Evolutionary conservation across 2,329 filamentous ascomycete species (phyloP).

Genomic region (Trichoderma hamatum): DNA sequence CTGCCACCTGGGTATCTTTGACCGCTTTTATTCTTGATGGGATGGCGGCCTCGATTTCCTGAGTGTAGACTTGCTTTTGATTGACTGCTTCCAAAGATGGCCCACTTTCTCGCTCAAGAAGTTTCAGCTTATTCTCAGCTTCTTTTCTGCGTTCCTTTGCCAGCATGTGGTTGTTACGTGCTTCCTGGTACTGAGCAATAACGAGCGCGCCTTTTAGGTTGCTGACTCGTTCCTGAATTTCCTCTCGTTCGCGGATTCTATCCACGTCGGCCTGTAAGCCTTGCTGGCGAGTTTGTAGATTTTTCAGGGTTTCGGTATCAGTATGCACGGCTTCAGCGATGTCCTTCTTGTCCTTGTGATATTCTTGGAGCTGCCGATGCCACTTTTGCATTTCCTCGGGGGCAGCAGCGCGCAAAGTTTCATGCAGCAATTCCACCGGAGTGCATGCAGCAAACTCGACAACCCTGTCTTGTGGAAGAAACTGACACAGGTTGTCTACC

Average conservation of each 20-base stretch:
- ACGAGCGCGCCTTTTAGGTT: conserved; percentile 68
- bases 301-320: conserved; percentile 65
- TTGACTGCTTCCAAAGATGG: conserved; percentile 72
- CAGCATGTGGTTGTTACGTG: conserved; percentile 50
- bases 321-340: conserved; percentile 60
- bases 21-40: conserved; percentile 58
- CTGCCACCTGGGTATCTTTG: conserved; percentile 55
- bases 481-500: conserved; percentile 97
- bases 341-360: conserved; percentile 69
- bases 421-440: conserved; percentile 77
- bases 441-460: conserved; percentile 87
- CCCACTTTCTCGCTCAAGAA: conserved; percentile 60
- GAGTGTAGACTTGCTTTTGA: conserved; percentile 68
- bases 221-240: conserved; percentile 65
- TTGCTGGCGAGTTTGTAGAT: conserved; percentile 72
- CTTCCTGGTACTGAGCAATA: conserved; percentile 64
- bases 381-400: conserved; percentile 76
- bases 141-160: conserved; percentile 59
- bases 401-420: conserved; percentile 87
- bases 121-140: conserved; percentile 59
- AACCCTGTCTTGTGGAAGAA: conserved; percentile 93
- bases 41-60: conserved; percentile 59
- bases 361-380: conserved; percentile 73
- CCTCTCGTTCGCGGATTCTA: conserved; percentile 73
- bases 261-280: conserved; percentile 81